Evolutionary conservation across 2,329 filamentous ascomycete species (phyloP).

Genomic region (Pestalotiopsis sp.): DNA sequence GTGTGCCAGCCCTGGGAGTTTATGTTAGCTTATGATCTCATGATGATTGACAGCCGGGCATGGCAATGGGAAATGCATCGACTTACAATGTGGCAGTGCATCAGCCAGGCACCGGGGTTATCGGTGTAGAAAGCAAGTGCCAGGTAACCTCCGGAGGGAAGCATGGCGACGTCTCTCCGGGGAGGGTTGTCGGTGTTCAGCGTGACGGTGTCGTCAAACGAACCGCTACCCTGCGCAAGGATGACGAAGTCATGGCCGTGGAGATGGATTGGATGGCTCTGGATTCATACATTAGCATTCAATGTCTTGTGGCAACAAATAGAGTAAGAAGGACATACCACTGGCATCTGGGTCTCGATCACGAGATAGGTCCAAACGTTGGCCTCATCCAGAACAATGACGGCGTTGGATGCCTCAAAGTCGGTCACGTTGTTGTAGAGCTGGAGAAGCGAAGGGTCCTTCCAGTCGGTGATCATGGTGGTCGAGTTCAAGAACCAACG

Average conservation of each 20-base stretch:
- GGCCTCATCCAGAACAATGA: slow-evolving; percentile 27
- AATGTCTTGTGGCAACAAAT: too few relatives aligned
- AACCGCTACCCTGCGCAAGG: slow-evolving; percentile 33
- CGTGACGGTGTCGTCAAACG: slow-evolving; percentile 28
- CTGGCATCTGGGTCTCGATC: slow-evolving; percentile 30
- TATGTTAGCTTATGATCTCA: slow-evolving; percentile 37
- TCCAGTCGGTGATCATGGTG: slow-evolving; percentile 48
- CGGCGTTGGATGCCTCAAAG: slow-evolving; percentile 31
- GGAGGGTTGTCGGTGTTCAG: slow-evolving; percentile 46
- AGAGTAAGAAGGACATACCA: slow-evolving; percentile 17
- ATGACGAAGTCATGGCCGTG: slow-evolving; percentile 47
- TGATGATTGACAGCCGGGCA: slow-evolving; percentile 10
- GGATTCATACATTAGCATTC: too few relatives aligned
- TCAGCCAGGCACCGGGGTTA: slow-evolving; percentile 44
- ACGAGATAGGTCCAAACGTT: slow-evolving; percentile 37
- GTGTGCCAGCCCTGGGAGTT: slow-evolving; percentile 49
- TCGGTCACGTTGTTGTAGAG: slow-evolving; percentile 26
- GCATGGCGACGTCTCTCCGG: slow-evolving; percentile 48
- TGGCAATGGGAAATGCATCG: too few relatives aligned
- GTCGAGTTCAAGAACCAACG: slow-evolving; percentile 52
- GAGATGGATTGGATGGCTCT: slow-evolving; percentile 41
- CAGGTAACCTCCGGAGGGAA: slow-evolving; percentile 47
- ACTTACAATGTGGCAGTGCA: slow-evolving; percentile 42
- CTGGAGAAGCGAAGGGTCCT: slow-evolving; percentile 44
- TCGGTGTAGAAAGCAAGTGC: slow-evolving; percentile 52